Conservation (phyloP, 2,329 filamentous ascomycete genomes). For the Paraconiothyrium brasiliense region DNA sequence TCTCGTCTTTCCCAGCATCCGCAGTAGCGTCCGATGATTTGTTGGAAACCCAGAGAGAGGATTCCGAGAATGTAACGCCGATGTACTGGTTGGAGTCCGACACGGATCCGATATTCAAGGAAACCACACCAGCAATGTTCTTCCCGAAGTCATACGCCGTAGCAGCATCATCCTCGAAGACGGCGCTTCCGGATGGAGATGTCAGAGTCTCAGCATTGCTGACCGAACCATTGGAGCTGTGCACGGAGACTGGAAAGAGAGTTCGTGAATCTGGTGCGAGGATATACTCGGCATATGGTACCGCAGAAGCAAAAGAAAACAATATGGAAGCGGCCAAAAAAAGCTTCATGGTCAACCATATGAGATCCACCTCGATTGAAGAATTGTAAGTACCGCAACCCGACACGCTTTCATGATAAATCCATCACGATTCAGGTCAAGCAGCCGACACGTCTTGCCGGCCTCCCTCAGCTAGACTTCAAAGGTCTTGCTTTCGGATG, state of each 20-base stretch:
- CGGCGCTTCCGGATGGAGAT: slow-evolving; percentile 37
- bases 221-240: slow-evolving; percentile 52
- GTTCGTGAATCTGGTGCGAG: slow-evolving; percentile 19
- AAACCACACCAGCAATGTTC: slow-evolving; percentile 55
- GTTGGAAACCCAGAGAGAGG: slow-evolving; percentile 60
- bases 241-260: slow-evolving; percentile 40
- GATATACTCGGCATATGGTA: slow-evolving; percentile 20
- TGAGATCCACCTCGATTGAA: background rate
- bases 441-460: slow-evolving; percentile 8
- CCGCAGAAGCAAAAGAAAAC: background rate
- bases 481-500: slow-evolving; percentile 4
- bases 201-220: slow-evolving; percentile 45
- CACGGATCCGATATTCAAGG: slow-evolving; percentile 45
- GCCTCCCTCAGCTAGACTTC: background rate
- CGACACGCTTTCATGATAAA: background rate
- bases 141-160: slow-evolving; percentile 54
- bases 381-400: background rate
- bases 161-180: slow-evolving; percentile 49
- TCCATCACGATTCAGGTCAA: background rate
- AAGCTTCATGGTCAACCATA: slow-evolving; percentile 13
- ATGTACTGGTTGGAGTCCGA: slow-evolving; percentile 51
- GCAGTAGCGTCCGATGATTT: slow-evolving; percentile 58
- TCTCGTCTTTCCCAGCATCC: slow-evolving; percentile 58
- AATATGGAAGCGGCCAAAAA: background rate
- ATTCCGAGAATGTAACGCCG: slow-evolving; percentile 55